Conservation (phyloP, 768 basidiomycete species). For the Lactarius pseudohatsudake region DNA sequence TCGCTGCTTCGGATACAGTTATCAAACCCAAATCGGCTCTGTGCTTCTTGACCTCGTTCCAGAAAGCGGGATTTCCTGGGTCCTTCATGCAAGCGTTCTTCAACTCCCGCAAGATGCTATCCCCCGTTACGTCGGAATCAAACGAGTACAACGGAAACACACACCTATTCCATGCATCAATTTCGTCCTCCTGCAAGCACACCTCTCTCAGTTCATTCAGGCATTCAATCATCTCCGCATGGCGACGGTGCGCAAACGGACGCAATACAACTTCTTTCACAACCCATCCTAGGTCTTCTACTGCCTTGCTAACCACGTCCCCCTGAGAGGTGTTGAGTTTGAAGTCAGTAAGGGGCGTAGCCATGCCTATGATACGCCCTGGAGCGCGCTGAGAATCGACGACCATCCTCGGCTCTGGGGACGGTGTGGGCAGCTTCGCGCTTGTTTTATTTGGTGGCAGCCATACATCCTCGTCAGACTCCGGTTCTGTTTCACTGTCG, state of each 20-base stretch:
- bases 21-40: constrained; percentile 64
- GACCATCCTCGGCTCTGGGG: constrained; percentile 33
- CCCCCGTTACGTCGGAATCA: constrained; percentile 4
- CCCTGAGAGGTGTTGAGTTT: constrained; percentile 64
- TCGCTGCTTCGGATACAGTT: constrained; percentile 56
- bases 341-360: constrained; percentile 78
- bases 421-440: constrained; percentile 29
- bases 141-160: constrained; percentile 30
- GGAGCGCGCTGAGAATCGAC: constrained; percentile 56
- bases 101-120: constrained; percentile 62
- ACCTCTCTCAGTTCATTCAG: constrained; percentile 64
- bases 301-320: constrained; percentile 82
- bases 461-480: constrained; percentile 44
- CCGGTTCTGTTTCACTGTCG: constrained; percentile 58
- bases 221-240: constrained; percentile 71
- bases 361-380: constrained; percentile 74
- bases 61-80: constrained; percentile 68
- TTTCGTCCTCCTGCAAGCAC: constrained; percentile 73
- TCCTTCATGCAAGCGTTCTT: constrained; percentile 52
- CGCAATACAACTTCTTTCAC: constrained; percentile 66
- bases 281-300: constrained; percentile 73
- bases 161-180: constrained; percentile 78
- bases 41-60: constrained; percentile 48
- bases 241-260: constrained; percentile 70
- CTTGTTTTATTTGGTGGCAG: constrained; percentile 26